Base-by-base conservation (phyloP, 768 basidiomycete species). In the Boletus barrowsii region DNA sequence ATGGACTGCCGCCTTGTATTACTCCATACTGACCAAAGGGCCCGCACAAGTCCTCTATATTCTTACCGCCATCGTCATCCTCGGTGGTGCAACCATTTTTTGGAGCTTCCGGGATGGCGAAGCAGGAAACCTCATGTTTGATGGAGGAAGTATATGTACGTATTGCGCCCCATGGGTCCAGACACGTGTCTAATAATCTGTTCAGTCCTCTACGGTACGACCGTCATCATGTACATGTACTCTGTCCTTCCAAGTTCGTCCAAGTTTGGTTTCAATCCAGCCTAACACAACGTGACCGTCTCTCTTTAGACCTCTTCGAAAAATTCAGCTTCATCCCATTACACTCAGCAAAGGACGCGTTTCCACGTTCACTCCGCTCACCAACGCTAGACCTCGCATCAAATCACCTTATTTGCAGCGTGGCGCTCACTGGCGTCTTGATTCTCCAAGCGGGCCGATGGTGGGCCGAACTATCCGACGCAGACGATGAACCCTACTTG, bases 91-190 rank as follows among this genome's bases (percentile, higher is more conserved):
- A 30, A 87, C 86, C 43, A 83, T 92, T 47, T 74, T 90, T 24
- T 88, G 85, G 84, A 92, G 88, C 68, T 75, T 92, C 57, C 76
- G 82, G 33, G 89, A 93, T 57, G 82, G 87, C 9, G 73, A 82
- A 58, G 90, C 90, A 3, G 88, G 84, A 32, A 93, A 93, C 69
- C 76, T 93, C 66, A 92, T 93, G 90, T 93, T 93, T 62, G 91
- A 93, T 63, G 90, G 91, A 24, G 91, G 87, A 47, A 92, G 90
- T 69, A 86, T 92, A 61, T 88, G 91, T 93, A 57, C 66, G 89
- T 75, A 5, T 40, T n/a, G 20, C 17, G 1, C 18, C 24, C 15
- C 10, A 37, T 39, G 14, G 10, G 13, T 42, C 33, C 26, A 10
- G n/a, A 10, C 29, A 15, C 33, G 35, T 37, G 10, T 47, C 51